Evolutionary conservation across 768 basidiomycete species (phyloP).

Genomic region (Leccinum truebloodii): DNA sequence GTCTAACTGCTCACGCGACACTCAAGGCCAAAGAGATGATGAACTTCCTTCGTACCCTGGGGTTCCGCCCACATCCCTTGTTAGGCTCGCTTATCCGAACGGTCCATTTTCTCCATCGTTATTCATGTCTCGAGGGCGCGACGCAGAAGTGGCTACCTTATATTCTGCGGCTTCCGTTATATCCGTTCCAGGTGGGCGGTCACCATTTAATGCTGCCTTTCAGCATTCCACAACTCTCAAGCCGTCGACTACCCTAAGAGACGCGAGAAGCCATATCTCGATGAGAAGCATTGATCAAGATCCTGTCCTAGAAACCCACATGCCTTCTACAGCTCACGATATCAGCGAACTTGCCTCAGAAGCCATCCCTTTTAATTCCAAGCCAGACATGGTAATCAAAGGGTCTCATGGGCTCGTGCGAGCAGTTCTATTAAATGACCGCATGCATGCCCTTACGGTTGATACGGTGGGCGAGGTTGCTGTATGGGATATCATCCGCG

Average conservation of each 20-base stretch:
- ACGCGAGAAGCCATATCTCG: slow-evolving; percentile 20
- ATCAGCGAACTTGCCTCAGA: slow-evolving; percentile 80
- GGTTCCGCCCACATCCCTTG: slow-evolving; percentile 70
- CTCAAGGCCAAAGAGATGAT: slow-evolving; percentile 24
- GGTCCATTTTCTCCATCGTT: slow-evolving; percentile 52
- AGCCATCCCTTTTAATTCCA: slow-evolving; percentile 54
- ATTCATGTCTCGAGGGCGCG: slow-evolving; percentile 43
- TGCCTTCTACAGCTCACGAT: slow-evolving; percentile 59
- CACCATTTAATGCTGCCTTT: slow-evolving; percentile 39
- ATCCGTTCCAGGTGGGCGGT: slow-evolving; percentile 55
- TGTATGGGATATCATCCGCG: slow-evolving; percentile 89
- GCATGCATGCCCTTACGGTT: slow-evolving; percentile 87
- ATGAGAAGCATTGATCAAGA: slow-evolving; percentile 29
- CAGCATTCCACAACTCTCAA: slow-evolving; percentile 28
- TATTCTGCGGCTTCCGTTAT: slow-evolving; percentile 85
- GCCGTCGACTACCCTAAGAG: slow-evolving; percentile 29
- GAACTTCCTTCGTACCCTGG: slow-evolving; percentile 46
- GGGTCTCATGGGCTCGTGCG: slow-evolving; percentile 86
- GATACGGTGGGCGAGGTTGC: slow-evolving; percentile 87
- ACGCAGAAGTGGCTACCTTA: slow-evolving; percentile 81
- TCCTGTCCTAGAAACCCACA: slow-evolving; percentile 40
- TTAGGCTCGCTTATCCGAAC: slow-evolving; percentile 68
- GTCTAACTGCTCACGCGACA: slow-evolving; percentile 11
- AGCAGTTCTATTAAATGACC: slow-evolving; percentile 80
- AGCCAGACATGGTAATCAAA: slow-evolving; percentile 68